These are phyloP conservation scores for Salvia splendens DNA, from an alignment of 257 asterid genomes.

Conservation along the genomic window DNA sequence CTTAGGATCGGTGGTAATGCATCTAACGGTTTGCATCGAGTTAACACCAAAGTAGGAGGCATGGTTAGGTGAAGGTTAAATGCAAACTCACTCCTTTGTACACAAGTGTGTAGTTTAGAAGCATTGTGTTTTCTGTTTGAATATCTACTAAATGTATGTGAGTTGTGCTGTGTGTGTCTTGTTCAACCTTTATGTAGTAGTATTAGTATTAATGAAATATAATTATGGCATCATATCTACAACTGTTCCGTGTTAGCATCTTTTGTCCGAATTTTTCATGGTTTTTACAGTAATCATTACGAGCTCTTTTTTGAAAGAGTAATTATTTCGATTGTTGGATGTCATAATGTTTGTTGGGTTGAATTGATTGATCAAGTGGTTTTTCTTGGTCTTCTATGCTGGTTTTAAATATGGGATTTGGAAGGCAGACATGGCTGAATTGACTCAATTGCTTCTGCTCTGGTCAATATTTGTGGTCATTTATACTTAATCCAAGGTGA, in stretches of 20 bases:
- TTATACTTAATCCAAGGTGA: background rate
- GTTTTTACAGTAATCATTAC: no score
- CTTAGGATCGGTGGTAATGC: slow-evolving; percentile 59
- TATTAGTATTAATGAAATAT: slow-evolving; percentile 34
- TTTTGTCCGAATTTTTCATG: background rate
- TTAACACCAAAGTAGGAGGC: slow-evolving; percentile 39
- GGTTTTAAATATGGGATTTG: slow-evolving; percentile 16
- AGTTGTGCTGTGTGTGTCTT: slow-evolving; percentile 24
- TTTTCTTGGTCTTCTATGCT: background rate
- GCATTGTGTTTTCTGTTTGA: slow-evolving; percentile 31
- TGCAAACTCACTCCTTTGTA: slow-evolving; percentile 29
- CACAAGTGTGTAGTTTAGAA: slow-evolving; percentile 29
- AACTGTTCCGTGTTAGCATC: background rate
- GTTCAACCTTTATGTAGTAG: slow-evolving; percentile 28
- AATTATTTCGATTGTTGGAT: background rate
- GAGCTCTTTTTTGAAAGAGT: no score
- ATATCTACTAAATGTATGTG: slow-evolving; percentile 28
- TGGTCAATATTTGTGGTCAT: slow-evolving; percentile 23
- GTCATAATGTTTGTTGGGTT: background rate
- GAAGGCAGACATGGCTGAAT: slow-evolving; percentile 34
- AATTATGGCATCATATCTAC: slow-evolving; percentile 5
- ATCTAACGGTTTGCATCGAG: slow-evolving; percentile 26
- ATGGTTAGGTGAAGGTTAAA: slow-evolving; percentile 40
- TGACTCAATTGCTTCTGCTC: background rate
- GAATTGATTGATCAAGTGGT: background rate